Conservation (phyloP, 2,329 filamentous ascomycete genomes). For the Teratosphaeriaceae sp. region DNA sequence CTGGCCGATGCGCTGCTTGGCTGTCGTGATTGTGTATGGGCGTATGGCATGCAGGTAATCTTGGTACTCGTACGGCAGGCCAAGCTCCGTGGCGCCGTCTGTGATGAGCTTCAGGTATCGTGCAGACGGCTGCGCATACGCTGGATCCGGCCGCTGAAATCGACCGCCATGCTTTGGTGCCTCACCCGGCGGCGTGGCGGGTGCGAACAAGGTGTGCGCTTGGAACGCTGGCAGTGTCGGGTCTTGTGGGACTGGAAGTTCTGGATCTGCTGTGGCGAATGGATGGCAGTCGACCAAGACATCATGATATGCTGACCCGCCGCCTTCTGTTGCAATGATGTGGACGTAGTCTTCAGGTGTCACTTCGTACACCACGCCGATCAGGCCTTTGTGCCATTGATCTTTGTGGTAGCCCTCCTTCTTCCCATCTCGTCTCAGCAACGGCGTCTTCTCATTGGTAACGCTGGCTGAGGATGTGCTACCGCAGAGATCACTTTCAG, state of each 20-base stretch:
- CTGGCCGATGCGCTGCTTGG: conserved; percentile 59
- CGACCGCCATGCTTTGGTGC: conserved; percentile 32
- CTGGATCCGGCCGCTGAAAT: conserved; percentile 55
- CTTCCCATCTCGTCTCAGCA: conserved; percentile 16
- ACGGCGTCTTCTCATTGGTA: conserved; percentile 29
- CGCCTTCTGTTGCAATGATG: conserved; percentile 88
- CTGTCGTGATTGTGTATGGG: conserved; percentile 63
- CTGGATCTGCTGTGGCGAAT: conserved; percentile 49
- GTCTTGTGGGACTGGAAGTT: conserved; percentile 55
- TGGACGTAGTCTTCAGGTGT: conserved; percentile 72
- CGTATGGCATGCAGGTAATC: conserved; percentile 62
- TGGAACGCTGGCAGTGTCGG: conserved; percentile 63
- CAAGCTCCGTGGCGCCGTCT: conserved; percentile 71
- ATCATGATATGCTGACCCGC: conserved; percentile 77
- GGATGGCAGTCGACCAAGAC: conserved; percentile 71
- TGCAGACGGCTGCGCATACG: conserved; percentile 73
- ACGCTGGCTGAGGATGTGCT: not conserved
- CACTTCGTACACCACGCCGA: conserved; percentile 95
- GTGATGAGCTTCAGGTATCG: conserved; percentile 78
- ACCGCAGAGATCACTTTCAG: conserved; percentile 18
- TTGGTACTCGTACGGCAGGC: conserved; percentile 72
- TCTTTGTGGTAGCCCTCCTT: conserved; percentile 44
- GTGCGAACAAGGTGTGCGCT: conserved; percentile 78
- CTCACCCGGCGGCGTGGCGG: conserved; percentile 32
- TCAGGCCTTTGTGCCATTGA: conserved; percentile 64